Evolutionary conservation across 306 rosid species (phyloP).

Genomic region (Dalbergia cultrata): DNA sequence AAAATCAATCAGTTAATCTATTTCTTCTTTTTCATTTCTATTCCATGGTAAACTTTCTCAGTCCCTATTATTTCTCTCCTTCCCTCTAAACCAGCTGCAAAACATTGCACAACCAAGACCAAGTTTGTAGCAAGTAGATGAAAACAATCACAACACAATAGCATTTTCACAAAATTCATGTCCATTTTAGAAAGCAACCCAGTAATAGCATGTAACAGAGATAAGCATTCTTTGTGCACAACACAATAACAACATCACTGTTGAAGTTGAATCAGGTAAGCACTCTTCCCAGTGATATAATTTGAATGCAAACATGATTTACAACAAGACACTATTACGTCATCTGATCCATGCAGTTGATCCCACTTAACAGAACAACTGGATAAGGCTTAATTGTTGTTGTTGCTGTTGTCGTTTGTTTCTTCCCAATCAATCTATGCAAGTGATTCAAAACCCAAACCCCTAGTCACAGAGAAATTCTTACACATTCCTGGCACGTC

Average conservation of each 20-base stretch:
- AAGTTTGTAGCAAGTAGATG: neutral
- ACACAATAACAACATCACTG: neutral
- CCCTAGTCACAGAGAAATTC: too few relatives aligned
- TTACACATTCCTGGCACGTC: too few relatives aligned
- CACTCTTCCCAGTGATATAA: too few relatives aligned
- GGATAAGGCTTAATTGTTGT: too few relatives aligned
- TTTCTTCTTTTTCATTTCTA: conserved; percentile 14
- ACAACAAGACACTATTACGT: too few relatives aligned
- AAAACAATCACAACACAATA: neutral
- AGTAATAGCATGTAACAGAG: neutral
- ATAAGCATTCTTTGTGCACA: neutral
- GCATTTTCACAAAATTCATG: neutral
- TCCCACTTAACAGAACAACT: too few relatives aligned
- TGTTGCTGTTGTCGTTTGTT: neutral
- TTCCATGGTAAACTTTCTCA: neutral
- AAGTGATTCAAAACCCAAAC: neutral
- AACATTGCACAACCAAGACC: neutral
- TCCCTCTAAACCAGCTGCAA: neutral
- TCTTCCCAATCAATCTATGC: neutral
- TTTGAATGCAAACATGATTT: too few relatives aligned
- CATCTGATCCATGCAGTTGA: too few relatives aligned
- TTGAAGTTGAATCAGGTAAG: neutral
- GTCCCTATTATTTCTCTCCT: neutral
- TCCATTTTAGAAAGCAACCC: neutral
- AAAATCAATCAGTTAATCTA: neutral